Evolutionary conservation across 371 early-diverging fungal genomes (phyloP), one percentile per base, ranked within the genome.

Genomic region (Dichotomocladium elegans): DNA sequence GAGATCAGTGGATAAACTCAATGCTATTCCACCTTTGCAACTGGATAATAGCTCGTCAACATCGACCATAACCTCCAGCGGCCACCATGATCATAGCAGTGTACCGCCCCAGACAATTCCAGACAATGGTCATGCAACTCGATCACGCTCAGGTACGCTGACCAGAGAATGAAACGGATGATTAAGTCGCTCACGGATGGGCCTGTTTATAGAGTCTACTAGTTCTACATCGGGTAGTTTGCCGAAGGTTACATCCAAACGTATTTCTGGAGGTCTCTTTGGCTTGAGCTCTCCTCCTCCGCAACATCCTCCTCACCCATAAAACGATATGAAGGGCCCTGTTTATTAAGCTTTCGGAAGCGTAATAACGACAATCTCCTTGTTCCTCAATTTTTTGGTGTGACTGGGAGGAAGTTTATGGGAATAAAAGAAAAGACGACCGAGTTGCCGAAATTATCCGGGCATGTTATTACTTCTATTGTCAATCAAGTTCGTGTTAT

Each of bases 11-110:
- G 76, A 76, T 22, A 74, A 74, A 45, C 51, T 56, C 33, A 61
- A 59, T 26, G 63, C 54, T 26, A 72, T 76, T 17, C 76, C 76
- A 15, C 76, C 76, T 34, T 58, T 72, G 21, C 72, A 72, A 35
- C 52, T 72, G n/a, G 72, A 72, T 51, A 54, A 56, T 24, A 57
- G 55, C 31, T 47, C 58, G 2, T 47, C 59, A 15, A 45, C 68
- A 2, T 54, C 57, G 15, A 41, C 60, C 2, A 33, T 27, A 3
- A 52, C 46, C 21, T 60, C 59, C 9, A 47, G 42, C 14, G 15
- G 41, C 33, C 49, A 54, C 3, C 53, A 54, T 15, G 31, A 47
- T 17, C 28, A 35, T 4, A 48, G 57, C 12, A 51, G 57, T 4
- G 57, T 62, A 7, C 41, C 45, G 12, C 63, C 63, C 5, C 63